Evolutionary conservation across 2,329 filamentous ascomycete genomes (phyloP), one percentile per base, ranked within the genome.

Genomic region (Aspergillus flavus): DNA sequence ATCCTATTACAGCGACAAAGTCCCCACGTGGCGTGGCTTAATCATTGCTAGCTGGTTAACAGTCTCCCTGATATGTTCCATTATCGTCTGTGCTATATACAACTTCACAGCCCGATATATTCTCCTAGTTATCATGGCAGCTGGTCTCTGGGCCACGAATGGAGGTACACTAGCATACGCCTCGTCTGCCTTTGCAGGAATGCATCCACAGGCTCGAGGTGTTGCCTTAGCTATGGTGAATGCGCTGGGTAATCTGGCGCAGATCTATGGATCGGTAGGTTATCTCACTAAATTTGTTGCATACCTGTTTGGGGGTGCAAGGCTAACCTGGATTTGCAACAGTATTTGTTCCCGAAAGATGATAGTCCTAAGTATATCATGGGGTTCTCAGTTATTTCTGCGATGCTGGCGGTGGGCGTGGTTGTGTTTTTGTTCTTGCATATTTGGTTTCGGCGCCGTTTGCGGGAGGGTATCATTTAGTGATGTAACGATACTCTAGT

Each of bases 51-150:
- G 70, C 43, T 85, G 83, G 83, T 78, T 87, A 65, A 68, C 71
- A 1, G 65, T 82, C 12, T 73, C 79, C 1, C 63, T 80, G 65
- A 19, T 77, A 2, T 79, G 77, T 62, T 69, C 79, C 26, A 73
- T 83, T 32, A 70, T 79, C 34, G 79, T 78, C 23, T 82, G 81
- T 62, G 69, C 63, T 7, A 76, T 86, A 3, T 85, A 85, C 72
- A 74, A 83, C 70, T 84, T 81, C 72, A 83, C 77, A 0, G 84
- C 83, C 0, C 79, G 85, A 4, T 87, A 87, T 65, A 83, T 78
- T 0, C 75, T 87, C 1, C 78, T 87, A 0, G 83, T 86, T 1
- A 75, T 87, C 61, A 85, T 86, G 83, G 84, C 84, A 0, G 80
- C 82, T 1, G 85, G 84, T 0, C 76, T 87, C 0, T 86, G 83